phyloP scores from a whole-genome alignment of 148 eudicot species.

The Vaccinium corymbosum region DNA sequence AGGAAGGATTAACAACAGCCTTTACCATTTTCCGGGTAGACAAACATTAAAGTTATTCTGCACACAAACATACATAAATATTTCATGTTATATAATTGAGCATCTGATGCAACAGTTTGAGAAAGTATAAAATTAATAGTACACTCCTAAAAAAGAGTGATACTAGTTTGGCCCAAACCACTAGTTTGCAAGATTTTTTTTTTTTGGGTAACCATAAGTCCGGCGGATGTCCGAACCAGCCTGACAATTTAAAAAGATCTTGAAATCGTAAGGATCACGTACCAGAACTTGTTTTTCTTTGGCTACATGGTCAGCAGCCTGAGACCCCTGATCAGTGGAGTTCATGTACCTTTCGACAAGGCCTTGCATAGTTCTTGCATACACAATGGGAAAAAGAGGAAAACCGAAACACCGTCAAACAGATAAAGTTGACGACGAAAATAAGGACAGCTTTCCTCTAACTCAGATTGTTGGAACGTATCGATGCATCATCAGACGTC shows the following conservation, averaged over 20 bases:
- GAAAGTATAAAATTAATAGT: background rate
- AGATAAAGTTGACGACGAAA: background rate
- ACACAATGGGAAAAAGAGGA: background rate
- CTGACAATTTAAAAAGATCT: too few species aligned
- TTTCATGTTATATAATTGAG: background rate
- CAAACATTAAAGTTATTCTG: conserved; percentile 5
- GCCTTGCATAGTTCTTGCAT: conserved; percentile 68
- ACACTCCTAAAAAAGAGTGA: background rate
- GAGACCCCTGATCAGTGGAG: conserved; percentile 29
- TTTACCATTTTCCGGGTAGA: background rate
- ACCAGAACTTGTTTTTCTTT: conserved; percentile 56
- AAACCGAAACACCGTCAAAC: background rate
- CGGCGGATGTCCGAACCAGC: background rate
- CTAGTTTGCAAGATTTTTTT: too few species aligned
- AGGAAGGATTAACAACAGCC: too few species aligned
- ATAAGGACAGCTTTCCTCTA: background rate
- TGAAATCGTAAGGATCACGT: conserved; percentile 15
- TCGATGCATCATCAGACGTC: background rate
- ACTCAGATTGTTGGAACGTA: background rate
- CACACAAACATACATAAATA: background rate
- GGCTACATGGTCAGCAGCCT: conserved; percentile 29
- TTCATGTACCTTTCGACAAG: conserved; percentile 71
- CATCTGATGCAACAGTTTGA: background rate
- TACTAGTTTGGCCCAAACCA: background rate
- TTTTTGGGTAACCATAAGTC: too few species aligned